phyloP scores from a whole-genome alignment of 495 filamentous ascomycete genomes.

The Cercophora newfieldiana region DNA sequence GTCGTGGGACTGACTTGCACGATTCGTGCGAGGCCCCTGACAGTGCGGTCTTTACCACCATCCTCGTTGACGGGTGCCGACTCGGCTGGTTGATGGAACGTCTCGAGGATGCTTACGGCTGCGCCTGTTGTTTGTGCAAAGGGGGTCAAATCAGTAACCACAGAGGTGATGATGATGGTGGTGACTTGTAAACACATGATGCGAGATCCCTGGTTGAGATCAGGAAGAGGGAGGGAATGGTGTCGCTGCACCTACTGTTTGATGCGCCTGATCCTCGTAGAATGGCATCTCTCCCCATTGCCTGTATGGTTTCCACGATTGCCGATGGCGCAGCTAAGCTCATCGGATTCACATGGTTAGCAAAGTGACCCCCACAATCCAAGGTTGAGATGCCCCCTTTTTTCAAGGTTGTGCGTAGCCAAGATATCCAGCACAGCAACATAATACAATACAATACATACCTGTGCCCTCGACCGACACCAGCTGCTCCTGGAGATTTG shows the following conservation, averaged over 20 bases:
- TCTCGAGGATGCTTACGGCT: conserved; percentile 95
- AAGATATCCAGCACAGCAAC: background rate
- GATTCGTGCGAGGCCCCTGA: conserved; percentile 77
- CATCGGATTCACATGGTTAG: background rate
- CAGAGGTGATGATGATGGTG: background rate
- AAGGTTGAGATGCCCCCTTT: background rate
- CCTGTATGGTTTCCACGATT: conserved; percentile 85
- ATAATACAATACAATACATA: conserved; percentile 32
- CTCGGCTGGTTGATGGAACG: conserved; percentile 56
- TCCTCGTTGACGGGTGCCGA: conserved; percentile 30
- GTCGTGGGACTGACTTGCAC: conserved; percentile 72
- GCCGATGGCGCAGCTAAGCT: conserved; percentile 72
- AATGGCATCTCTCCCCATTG: conserved; percentile 90
- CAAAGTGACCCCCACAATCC: background rate
- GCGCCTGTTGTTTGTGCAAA: conserved; percentile 56
- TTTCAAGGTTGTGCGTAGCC: background rate
- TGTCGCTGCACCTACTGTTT: conserved; percentile 62
- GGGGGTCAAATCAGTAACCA: conserved; percentile 14
- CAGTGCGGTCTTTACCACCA: conserved; percentile 41
- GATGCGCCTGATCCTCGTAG: conserved; percentile 83
- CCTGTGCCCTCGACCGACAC: conserved; percentile 68
- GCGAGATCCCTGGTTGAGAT: background rate
- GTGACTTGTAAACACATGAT: background rate
- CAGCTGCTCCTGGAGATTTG: conserved; percentile 65
- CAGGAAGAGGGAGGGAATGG: background rate